Base-by-base conservation (phyloP, 2,329 filamentous ascomycete species). In the Colletotrichum musae region DNA sequence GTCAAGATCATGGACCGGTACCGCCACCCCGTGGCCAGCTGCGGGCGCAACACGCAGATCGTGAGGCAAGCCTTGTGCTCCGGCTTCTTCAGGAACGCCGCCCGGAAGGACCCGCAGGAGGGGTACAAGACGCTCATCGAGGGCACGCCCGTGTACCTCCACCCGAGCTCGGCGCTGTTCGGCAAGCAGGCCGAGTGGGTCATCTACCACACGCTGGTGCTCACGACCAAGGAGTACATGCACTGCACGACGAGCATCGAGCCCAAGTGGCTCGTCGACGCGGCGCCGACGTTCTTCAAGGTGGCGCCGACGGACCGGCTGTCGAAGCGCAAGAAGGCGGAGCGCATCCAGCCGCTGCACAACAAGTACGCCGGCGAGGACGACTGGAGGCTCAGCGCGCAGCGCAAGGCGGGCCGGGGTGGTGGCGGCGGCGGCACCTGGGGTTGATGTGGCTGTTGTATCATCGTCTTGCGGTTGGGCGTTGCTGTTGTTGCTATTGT, bases 171-270 rank as follows among this genome's bases (percentile, higher is more conserved):
- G 9, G 93, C 95, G 10, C 84, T 99, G 15, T 99, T 98, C 76
- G 96, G 96, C 60, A 98, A 98, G 81, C 93, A 95, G 70, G 93
- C 95, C 1, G 96, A 99, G 81, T 97, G 97, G 87, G 96, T 98
- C 41, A 93, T 99, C 64, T 99, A 97, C 79, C 92, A 98, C 77
- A 92, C 90, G 61, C 85, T 99, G 21, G 94, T 98, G 7, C 87
- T 98, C 75, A 99, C 96, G 26, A 97, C 93, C 26, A 95, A 97
- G 83, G 96, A 99, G 83, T 99, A 98, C 81, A 98, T 99, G 96
- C 95, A 97, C 77, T 93, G 90, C 78, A 96, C 94, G 15, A 97
- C 94, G 4, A 89, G 89, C 4, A 98, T 99, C 75, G 96, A 99
- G 82, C 95, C 96, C 9, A 97, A 97, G 77, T 92, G 90, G 90